phyloP scores from a whole-genome alignment of 345 rosid species.

The Iberis pinnata region DNA sequence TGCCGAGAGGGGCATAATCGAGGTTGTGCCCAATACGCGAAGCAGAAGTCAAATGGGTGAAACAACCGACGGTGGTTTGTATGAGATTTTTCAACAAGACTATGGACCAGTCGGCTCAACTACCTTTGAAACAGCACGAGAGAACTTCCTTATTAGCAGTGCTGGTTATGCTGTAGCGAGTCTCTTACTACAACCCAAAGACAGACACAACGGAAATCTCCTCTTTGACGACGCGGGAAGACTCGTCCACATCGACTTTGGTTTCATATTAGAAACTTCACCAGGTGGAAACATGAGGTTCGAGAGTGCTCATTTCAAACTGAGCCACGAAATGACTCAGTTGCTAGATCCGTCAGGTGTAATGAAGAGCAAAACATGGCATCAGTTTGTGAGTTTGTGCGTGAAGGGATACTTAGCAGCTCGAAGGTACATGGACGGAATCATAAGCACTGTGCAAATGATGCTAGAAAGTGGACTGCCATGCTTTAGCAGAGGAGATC shows the following conservation, averaged over 20 bases:
- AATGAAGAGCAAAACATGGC: conserved; percentile 93
- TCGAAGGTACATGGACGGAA: conserved; percentile 83
- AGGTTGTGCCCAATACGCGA: conserved; percentile 92
- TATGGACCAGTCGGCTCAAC: conserved; percentile 91
- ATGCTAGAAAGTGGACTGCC: conserved; percentile 99
- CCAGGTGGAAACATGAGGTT: conserved; percentile 97
- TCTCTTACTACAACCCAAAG: conserved; percentile 96
- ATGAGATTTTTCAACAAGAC: conserved; percentile 96
- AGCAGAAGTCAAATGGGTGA: conserved; percentile 99
- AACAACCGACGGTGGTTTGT: conserved; percentile 96
- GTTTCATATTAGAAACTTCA: conserved; percentile 90
- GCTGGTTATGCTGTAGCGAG: conserved; percentile 99
- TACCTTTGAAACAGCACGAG: conserved; percentile 87
- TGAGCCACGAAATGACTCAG: conserved; percentile 99
- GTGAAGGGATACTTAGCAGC: conserved; percentile 90
- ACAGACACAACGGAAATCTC: conserved; percentile 98
- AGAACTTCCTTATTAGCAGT: conserved; percentile 90
- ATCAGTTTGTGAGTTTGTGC: conserved; percentile 72
- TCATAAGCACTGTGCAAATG: conserved; percentile 66
- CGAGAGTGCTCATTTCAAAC: conserved; percentile 95
- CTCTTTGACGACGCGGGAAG: conserved; percentile 80
- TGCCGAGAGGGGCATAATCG: conserved; percentile 88
- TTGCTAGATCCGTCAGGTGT: conserved; percentile 82
- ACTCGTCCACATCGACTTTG: conserved; percentile 97
- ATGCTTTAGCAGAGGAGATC: conserved; percentile 95